Conservation (phyloP, 1,284 basidiomycete genomes). For the Peniophora sp. region DNA sequence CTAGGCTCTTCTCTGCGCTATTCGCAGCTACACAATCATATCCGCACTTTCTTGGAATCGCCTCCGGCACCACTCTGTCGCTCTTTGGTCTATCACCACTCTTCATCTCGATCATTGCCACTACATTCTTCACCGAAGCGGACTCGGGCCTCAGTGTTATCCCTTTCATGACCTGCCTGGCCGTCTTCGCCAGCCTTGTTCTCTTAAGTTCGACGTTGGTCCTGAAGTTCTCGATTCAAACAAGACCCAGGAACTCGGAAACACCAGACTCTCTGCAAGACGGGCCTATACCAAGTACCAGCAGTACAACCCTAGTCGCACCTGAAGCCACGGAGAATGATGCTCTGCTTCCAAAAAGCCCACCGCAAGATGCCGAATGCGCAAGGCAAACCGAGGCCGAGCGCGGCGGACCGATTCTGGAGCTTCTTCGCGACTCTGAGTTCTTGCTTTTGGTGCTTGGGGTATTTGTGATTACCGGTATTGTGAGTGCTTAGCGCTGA, state of each 20-base stretch:
- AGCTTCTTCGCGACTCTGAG: constrained; percentile 44
- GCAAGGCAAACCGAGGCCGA: constrained; percentile 16
- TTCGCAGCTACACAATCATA: constrained; percentile 70
- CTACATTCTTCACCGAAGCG: constrained; percentile 45
- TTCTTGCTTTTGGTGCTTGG: constrained; percentile 50
- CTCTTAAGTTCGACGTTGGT: constrained; percentile 47
- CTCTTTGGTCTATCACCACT: constrained; percentile 72
- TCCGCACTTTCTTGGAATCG: constrained; percentile 52
- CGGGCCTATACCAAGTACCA: constrained; percentile 2
- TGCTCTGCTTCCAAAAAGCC: constrained; percentile 26
- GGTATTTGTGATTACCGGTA: constrained; percentile 47
- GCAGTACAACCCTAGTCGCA: not conserved
- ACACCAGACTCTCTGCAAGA: too few species aligned
- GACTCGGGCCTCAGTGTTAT: constrained; percentile 46
- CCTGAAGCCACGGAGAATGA: constrained; percentile 31
- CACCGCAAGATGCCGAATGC: constrained; percentile 11
- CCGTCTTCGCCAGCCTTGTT: constrained; percentile 40
- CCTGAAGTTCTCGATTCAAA: constrained; percentile 22
- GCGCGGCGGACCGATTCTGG: constrained; percentile 27
- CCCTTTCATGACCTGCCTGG: constrained; percentile 49
- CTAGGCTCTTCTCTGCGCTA: constrained; percentile 60
- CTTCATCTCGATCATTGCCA: constrained; percentile 59
- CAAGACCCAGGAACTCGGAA: not conserved
- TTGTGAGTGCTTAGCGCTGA: constrained; percentile 39
- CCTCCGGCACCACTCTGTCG: constrained; percentile 60